Conservation (phyloP, 2,329 filamentous ascomycete species). For the Penicillium sp. region DNA sequence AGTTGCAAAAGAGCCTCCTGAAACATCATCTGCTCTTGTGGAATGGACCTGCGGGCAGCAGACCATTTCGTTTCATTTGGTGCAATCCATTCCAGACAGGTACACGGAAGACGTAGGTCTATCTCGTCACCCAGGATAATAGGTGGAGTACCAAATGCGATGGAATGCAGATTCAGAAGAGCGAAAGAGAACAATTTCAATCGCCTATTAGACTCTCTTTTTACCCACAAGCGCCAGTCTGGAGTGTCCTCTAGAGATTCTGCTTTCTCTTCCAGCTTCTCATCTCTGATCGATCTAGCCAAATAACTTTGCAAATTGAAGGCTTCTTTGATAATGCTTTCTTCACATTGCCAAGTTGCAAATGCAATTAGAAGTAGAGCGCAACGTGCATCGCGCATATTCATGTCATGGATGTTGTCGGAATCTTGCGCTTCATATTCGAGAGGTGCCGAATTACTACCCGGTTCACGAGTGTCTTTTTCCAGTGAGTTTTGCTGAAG, state of each 20-base stretch:
- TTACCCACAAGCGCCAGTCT: constrained; percentile 31
- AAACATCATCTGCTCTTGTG: constrained; percentile 25
- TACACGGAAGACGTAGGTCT: constrained; percentile 31
- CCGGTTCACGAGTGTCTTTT: neutral
- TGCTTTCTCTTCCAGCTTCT: constrained; percentile 17
- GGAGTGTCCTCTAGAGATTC: neutral
- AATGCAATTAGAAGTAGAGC: constrained; percentile 25
- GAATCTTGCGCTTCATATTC: neutral
- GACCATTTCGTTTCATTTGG: constrained; percentile 25
- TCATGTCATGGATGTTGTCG: neutral
- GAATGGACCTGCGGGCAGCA: constrained; percentile 8
- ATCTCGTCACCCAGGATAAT: constrained; percentile 31
- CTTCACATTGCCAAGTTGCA: constrained; percentile 31
- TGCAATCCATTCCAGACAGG: constrained; percentile 29
- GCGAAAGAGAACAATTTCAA: constrained; percentile 31
- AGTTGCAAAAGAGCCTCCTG: constrained; percentile 25
- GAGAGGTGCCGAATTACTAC: too few species aligned
- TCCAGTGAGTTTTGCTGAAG: constrained; percentile 59
- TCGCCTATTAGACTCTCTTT: constrained; percentile 25
- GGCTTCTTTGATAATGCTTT: constrained; percentile 24
- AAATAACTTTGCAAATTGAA: constrained; percentile 29
- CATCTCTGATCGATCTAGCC: constrained; percentile 23
- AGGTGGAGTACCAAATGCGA: constrained; percentile 31
- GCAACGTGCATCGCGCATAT: constrained; percentile 14
- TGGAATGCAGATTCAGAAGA: constrained; percentile 32